Evolutionary conservation across 2,329 filamentous ascomycete species (phyloP).

Genomic region (Penicillium sp.): DNA sequence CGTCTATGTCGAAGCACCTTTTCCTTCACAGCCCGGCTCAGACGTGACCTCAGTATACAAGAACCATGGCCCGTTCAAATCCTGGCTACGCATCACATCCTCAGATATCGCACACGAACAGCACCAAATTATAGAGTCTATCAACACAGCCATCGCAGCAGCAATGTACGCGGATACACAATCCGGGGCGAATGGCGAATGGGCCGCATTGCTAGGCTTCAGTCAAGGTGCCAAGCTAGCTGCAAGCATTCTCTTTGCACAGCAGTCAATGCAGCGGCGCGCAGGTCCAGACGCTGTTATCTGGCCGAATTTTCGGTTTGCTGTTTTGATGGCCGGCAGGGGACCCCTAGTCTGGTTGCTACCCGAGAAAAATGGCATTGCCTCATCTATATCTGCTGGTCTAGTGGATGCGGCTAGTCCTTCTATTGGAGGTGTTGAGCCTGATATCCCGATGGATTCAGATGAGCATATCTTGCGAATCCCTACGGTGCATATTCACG

Average conservation of each 20-base stretch:
- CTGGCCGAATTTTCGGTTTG: background rate
- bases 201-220: background rate
- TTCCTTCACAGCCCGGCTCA: slow-evolving; percentile 60
- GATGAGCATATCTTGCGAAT: background rate
- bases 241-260: background rate
- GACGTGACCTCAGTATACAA: slow-evolving; percentile 66
- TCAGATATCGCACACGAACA: background rate
- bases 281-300: background rate
- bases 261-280: background rate
- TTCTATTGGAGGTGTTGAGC: background rate
- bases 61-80: slow-evolving; percentile 63
- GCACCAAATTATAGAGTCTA: background rate
- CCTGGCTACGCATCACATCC: slow-evolving; percentile 48
- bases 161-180: background rate
- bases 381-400: background rate
- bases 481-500: background rate
- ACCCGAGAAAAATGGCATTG: background rate
- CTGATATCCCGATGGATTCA: background rate
- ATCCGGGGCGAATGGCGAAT: background rate
- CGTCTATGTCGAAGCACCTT: slow-evolving; percentile 71
- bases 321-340: background rate
- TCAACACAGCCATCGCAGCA: background rate
- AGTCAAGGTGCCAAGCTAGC: background rate
- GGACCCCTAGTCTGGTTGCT: background rate
- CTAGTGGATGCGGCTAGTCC: background rate